Conservation (phyloP, 768 basidiomycete species). For the Amanita exitialis region DNA sequence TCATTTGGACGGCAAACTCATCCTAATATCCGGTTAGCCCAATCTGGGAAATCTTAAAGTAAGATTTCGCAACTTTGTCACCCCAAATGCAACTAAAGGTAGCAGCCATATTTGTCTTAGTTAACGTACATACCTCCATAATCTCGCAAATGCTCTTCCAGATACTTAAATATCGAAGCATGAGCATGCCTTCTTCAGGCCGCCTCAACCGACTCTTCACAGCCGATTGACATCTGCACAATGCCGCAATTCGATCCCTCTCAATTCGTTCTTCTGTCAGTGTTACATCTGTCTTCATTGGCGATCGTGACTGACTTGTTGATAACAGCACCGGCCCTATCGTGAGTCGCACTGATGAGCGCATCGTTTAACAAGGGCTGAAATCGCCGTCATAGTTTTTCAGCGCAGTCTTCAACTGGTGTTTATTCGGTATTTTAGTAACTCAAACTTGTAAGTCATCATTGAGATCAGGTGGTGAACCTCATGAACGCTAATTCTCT, state of each 20-base stretch:
- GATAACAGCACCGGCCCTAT: slow-evolving; percentile 1
- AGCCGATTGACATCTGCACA: not conserved
- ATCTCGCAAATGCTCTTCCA: not conserved
- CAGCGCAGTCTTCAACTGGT: slow-evolving; percentile 3
- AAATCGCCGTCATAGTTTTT: not conserved
- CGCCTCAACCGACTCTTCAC: not conserved
- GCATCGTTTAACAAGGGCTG: not conserved
- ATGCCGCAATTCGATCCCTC: slow-evolving; percentile 1
- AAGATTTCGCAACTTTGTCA: not conserved
- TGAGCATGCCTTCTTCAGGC: not conserved
- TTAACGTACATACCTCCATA: not conserved
- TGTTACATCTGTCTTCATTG: not conserved
- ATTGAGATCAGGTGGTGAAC: not conserved
- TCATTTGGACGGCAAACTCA: not conserved
- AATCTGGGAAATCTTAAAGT: too few species aligned
- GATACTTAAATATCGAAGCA: slow-evolving; percentile 1
- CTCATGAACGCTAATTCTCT: too few species aligned
- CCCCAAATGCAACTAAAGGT: not conserved
- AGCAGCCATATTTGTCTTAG: slow-evolving; percentile 4
- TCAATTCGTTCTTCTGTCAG: slow-evolving; percentile 3
- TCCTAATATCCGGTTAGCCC: not conserved
- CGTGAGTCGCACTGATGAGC: not conserved
- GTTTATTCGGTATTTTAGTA: slow-evolving; percentile 3
- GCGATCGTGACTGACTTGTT: not conserved
- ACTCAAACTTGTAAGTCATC: slow-evolving; percentile 2